Conservation (phyloP, 371 early-diverging fungal genomes). For the Mucor circinelloides region DNA sequence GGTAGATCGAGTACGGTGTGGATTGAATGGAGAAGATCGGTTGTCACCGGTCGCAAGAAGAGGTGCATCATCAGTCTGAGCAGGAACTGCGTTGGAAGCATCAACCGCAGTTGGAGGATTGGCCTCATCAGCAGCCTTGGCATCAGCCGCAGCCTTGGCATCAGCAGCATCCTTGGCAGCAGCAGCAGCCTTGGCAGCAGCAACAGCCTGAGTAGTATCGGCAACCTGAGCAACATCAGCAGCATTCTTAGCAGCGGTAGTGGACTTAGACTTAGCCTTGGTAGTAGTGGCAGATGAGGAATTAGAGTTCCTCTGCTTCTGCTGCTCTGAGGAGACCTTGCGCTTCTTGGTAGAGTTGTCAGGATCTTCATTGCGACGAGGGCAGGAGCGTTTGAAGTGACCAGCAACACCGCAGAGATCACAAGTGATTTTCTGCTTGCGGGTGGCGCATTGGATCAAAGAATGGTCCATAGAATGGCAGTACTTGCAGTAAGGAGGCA, state of each 20-base stretch:
- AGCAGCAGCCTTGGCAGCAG: neutral
- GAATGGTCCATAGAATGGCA: slow-evolving; percentile 3
- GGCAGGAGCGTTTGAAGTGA: neutral
- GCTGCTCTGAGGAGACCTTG: neutral
- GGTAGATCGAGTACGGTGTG: neutral
- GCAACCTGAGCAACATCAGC: too few relatives aligned
- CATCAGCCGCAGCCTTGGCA: too few relatives aligned
- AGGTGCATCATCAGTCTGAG: neutral
- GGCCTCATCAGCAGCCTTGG: too few relatives aligned
- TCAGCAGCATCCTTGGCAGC: too few relatives aligned
- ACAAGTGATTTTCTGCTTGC: neutral
- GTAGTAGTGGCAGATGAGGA: neutral
- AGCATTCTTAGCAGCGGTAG: too few relatives aligned
- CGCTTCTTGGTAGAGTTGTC: neutral
- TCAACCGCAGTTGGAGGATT: neutral
- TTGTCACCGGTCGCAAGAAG: neutral
- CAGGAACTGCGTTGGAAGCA: neutral
- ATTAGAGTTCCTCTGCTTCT: neutral
- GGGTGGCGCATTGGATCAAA: neutral
- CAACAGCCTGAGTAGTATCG: too few relatives aligned
- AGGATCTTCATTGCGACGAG: neutral
- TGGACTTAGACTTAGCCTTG: too few relatives aligned
- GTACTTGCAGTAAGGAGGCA: slow-evolving; percentile 9
- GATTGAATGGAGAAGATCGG: neutral
- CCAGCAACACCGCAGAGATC: neutral